Evolutionary conservation across 2,329 filamentous ascomycete species (phyloP), one percentile per base, ranked within the genome.

Genomic region (Tolypocladium tundrense): DNA sequence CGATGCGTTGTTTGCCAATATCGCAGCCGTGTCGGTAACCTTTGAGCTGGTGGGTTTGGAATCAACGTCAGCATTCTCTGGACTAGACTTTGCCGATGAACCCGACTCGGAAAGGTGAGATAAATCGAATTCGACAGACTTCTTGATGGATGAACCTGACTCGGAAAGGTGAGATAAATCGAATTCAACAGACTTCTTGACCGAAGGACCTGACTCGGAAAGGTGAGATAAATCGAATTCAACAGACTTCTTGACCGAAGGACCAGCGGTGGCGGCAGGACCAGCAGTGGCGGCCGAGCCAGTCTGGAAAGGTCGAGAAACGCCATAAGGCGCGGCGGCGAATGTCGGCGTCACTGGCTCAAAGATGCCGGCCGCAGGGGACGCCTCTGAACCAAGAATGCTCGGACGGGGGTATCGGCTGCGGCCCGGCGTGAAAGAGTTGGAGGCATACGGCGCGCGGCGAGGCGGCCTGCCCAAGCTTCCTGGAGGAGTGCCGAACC

Each of bases 121-220:
- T 14, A 61, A 39, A 8, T 61, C 52, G 14, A 61, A 60, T 19
- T 61, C 58, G 14, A 61, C 61, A 1, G 57, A 53, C 56, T 63
- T 62, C 13, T 60, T 58, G 45, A 16, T 54, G 14, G 53, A 35
- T 27, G 24, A 27, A 27, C 24, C 24, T 27, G 24, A 27, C 24
- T 27, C 24, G 24, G 24, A 27, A 4, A 27, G 24, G 24, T 27
- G 24, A 27, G 24, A 27, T 27, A 27, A 27, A 27, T 27, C 24
- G 24, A 27, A 27, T 4, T 27, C 24, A 27, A 27, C 24, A 27
- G 24, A 27, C 24, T 27, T 27, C 24, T 27, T 27, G 24, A 27
- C 24, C 24, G 24, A 4, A 27, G 24, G 24, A 27, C 24, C 24
- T 27, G 24, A 27, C 24, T 27, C 24, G 24, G 24, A 27, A 4